Evolutionary conservation across 805 yeast genomes (phyloP).

Genomic region (Blastobotrys americana): DNA sequence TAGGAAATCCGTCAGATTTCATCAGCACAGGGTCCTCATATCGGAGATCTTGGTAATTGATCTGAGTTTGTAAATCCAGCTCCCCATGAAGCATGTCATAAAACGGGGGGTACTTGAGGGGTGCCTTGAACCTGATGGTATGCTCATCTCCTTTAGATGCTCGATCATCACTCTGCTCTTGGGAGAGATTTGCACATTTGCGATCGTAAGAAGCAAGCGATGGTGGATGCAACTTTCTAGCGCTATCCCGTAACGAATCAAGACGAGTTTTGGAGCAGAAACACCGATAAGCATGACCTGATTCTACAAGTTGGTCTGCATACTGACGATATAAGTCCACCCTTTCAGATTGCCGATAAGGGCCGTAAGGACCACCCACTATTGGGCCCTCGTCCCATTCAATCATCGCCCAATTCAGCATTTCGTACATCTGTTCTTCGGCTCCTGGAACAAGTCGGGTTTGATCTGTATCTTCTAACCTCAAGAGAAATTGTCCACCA

Average conservation of each 20-base stretch:
- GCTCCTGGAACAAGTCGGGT: conserved; percentile 74
- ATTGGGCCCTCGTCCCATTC: conserved; percentile 77
- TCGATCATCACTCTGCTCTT: conserved; percentile 36
- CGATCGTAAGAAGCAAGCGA: conserved; percentile 90
- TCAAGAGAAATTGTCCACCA: conserved; percentile 68
- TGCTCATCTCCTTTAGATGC: conserved; percentile 31
- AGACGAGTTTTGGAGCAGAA: conserved; percentile 78
- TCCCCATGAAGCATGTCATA: conserved; percentile 72
- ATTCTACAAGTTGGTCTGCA: conserved; percentile 46
- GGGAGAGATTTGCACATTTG: conserved; percentile 48
- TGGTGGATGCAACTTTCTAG: conserved; percentile 71
- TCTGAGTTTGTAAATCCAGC: conserved; percentile 71
- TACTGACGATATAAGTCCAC: conserved; percentile 56
- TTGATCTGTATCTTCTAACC: conserved; percentile 92
- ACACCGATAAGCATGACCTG: conserved; percentile 79
- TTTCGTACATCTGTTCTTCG: conserved; percentile 67
- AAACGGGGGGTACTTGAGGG: conserved; percentile 59
- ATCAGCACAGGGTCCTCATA: conserved; percentile 84
- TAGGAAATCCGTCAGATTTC: conserved; percentile 93
- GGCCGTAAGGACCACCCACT: conserved; percentile 55
- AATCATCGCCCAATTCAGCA: conserved; percentile 72
- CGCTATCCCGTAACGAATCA: conserved; percentile 59
- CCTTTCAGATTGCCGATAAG: conserved; percentile 83
- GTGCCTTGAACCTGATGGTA: conserved; percentile 72
- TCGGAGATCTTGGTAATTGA: conserved; percentile 59